Percentiles rank a stretch among this genome's conserved stretches.
phyloP scores from a whole-genome alignment of 257 asterid species.

The Echium plantagineum region DNA sequence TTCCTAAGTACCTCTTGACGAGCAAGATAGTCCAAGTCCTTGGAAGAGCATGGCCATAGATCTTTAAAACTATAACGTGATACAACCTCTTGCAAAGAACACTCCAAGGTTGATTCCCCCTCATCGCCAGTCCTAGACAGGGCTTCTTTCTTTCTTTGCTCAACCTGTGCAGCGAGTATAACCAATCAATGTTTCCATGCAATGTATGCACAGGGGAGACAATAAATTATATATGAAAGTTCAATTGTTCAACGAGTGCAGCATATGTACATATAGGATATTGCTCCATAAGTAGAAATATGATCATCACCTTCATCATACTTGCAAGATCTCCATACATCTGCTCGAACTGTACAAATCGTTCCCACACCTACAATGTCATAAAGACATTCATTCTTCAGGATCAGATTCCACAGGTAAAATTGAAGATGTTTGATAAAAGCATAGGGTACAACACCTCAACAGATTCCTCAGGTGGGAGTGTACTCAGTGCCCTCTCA shows the following conservation, averaged over 20 bases:
- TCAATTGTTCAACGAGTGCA: neutral
- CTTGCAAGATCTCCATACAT: conserved; percentile 94
- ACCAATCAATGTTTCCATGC: neutral
- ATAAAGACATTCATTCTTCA: conserved; percentile 3
- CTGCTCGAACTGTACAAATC: conserved; percentile 80
- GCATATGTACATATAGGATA: neutral
- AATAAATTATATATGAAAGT: neutral
- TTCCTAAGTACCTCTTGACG: conserved; percentile 61
- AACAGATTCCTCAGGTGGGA: conserved; percentile 85
- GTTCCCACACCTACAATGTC: conserved; percentile 76
- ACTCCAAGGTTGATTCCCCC: conserved; percentile 57
- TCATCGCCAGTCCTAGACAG: conserved; percentile 55
- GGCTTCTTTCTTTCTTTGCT: conserved; percentile 94
- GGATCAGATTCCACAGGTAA: neutral
- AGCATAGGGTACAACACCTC: conserved; percentile 40
- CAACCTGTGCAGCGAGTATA: conserved; percentile 43
- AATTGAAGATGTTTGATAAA: too few species aligned
- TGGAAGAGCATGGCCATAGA: conserved; percentile 95
- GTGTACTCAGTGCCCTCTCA: conserved; percentile 89
- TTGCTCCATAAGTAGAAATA: neutral
- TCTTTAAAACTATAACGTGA: conserved; percentile 91
- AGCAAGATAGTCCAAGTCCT: conserved; percentile 82
- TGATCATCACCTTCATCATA: conserved; percentile 68
- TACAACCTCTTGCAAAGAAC: conserved; percentile 73
- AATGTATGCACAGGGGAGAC: conserved; percentile 1